phyloP scores from a whole-genome alignment of 352 stramenopile genomes.

The Phytophthora fragariae region DNA sequence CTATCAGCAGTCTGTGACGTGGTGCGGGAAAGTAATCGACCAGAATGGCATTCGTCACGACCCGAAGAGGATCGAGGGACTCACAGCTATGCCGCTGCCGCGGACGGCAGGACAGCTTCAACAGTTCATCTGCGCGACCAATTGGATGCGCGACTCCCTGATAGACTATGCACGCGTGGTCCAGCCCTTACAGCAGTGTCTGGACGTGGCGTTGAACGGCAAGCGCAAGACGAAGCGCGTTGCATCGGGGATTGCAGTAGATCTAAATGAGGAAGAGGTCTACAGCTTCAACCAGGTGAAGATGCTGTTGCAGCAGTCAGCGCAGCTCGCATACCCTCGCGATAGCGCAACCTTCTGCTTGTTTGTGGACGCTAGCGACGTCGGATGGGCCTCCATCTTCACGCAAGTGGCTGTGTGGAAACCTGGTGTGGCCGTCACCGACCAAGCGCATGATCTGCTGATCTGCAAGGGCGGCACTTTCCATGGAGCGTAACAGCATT shows the following conservation, averaged over 20 bases:
- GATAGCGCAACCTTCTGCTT: no score
- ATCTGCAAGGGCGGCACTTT: no score
- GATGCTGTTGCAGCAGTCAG: no score
- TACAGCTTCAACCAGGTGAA: background rate
- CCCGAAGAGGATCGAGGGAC: constrained; percentile 2
- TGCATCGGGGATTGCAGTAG: background rate
- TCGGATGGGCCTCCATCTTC: no score
- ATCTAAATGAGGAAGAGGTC: background rate
- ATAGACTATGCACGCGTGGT: constrained; percentile 1
- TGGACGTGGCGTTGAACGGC: background rate
- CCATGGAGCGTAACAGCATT: no score
- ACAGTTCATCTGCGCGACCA: constrained; percentile 7
- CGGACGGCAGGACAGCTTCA: background rate
- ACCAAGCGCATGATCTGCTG: no score
- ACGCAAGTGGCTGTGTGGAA: no score
- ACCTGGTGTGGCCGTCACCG: no score
- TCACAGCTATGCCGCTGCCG: background rate
- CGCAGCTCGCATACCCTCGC: no score
- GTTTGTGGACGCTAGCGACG: no score
- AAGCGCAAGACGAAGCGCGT: constrained; percentile 6
- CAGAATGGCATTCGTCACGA: constrained; percentile 5
- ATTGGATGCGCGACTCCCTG: constrained; percentile 6
- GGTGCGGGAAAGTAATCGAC: constrained; percentile 9
- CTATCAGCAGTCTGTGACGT: constrained; percentile 7
- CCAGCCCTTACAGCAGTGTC: background rate